These are phyloP conservation scores for Phalaenopsis aphrodite DNA, from an alignment of 106 monocot genomes.

Conservation along the genomic window DNA sequence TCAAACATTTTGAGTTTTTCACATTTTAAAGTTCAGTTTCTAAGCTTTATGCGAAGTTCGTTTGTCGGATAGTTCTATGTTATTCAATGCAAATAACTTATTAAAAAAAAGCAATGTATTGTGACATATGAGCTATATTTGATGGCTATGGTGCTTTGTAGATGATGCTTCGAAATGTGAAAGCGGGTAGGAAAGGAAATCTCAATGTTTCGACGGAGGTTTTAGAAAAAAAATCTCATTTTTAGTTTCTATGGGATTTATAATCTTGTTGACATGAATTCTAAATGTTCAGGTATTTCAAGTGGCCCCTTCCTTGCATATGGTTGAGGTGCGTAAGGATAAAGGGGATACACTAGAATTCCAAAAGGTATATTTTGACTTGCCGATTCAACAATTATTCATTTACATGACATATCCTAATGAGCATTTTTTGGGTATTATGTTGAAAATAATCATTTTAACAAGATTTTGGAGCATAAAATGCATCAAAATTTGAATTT, in stretches of 20 bases:
- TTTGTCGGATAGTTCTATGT: no score
- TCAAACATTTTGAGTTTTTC: neutral
- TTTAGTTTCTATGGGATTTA: neutral
- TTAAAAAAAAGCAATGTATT: neutral
- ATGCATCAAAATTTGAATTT: neutral
- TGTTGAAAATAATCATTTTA: neutral
- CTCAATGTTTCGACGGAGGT: conserved; percentile 58
- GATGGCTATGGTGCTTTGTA: conserved; percentile 15
- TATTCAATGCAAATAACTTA: neutral
- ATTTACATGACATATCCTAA: neutral
- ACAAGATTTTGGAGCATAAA: neutral
- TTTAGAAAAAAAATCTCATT: neutral
- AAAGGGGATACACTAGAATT: conserved; percentile 86
- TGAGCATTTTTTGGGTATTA: neutral
- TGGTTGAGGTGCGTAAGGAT: conserved; percentile 80
- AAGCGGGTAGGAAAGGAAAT: conserved; percentile 87
- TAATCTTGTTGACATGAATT: neutral
- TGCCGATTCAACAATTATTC: neutral
- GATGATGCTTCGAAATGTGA: conserved; percentile 66
- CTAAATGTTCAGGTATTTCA: conserved; percentile 58
- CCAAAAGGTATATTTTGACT: conserved; percentile 54
- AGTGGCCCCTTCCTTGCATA: conserved; percentile 80
- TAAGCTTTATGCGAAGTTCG: no score
- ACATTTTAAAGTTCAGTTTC: neutral
- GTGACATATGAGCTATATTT: neutral